Conservation (phyloP, 140 eudicot species). For the Anethum foeniculum region DNA sequence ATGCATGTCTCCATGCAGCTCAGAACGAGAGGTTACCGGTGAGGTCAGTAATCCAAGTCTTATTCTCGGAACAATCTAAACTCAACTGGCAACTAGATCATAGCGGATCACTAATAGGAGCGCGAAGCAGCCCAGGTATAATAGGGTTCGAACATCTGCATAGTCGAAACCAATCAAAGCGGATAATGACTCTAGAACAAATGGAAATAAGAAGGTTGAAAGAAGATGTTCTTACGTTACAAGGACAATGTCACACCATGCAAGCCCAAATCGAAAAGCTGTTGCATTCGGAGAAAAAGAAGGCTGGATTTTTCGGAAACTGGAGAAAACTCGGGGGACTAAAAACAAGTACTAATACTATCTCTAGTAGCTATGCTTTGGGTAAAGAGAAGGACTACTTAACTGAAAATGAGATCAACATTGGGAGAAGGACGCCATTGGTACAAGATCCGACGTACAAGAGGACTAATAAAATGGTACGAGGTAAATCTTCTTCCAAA, state of each 20-base stretch:
- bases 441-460: background rate
- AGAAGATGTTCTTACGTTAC: conserved; percentile 65
- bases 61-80: conserved; percentile 41
- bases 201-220: conserved; percentile 61
- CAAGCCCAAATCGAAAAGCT: conserved; percentile 59
- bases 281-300: conserved; percentile 34
- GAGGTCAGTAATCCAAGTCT: conserved; percentile 45
- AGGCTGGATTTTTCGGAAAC: conserved; percentile 41
- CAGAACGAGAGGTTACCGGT: conserved; percentile 49
- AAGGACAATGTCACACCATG: conserved; percentile 63
- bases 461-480: conserved; percentile 14
- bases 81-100: conserved; percentile 39
- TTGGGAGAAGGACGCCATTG: conserved; percentile 27
- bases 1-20: conserved; percentile 54
- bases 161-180: conserved; percentile 48
- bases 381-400: conserved; percentile 12
- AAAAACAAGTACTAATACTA: background rate
- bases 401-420: conserved; percentile 5
- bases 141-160: conserved; percentile 8
- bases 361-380: background rate
- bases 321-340: conserved; percentile 44
- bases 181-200: conserved; percentile 42
- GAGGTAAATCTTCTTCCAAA: conserved; percentile 17
- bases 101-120: conserved; percentile 49
- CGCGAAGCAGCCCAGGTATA: conserved; percentile 19